Evolutionary conservation across 192 early-diverging fungal genomes (phyloP).

Genomic region (Backusella westeae): DNA sequence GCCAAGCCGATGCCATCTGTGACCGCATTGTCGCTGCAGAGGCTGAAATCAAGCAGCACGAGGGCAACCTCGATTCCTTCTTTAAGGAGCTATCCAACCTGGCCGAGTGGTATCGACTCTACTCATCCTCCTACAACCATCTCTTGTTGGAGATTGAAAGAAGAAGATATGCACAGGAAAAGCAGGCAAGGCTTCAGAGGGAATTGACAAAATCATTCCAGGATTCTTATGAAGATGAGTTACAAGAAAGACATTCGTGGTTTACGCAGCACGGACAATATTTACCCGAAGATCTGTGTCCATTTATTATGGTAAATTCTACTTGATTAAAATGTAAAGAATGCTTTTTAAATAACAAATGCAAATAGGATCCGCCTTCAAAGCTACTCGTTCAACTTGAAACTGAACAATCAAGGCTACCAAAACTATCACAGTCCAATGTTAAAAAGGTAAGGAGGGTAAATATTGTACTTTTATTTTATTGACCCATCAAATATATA

Average conservation of each 20-base stretch:
- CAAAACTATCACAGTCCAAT: conserved; percentile 4
- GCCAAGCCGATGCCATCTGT: conserved; percentile 19
- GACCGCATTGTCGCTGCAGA: conserved; percentile 19
- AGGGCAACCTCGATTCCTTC: conserved; percentile 18
- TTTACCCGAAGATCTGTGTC: conserved; percentile 31
- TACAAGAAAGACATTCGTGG: conserved; percentile 27
- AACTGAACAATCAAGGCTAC: not conserved
- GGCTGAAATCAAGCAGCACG: conserved; percentile 18
- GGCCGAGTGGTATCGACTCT: conserved; percentile 28
- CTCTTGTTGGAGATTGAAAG: conserved; percentile 27
- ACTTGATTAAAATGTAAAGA: too few species aligned
- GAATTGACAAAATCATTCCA: conserved; percentile 19
- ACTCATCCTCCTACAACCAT: conserved; percentile 24
- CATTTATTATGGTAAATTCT: conserved; percentile 26
- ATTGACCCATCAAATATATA: not conserved
- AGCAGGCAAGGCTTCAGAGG: conserved; percentile 12
- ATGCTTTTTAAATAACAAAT: not conserved
- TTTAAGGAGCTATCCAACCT: conserved; percentile 25
- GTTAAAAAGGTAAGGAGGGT: conserved; percentile 7
- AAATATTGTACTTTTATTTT: not conserved
- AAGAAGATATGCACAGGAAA: conserved; percentile 16
- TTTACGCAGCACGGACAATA: conserved; percentile 26
- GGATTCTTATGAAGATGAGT: conserved; percentile 27
- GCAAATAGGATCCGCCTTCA: conserved; percentile 18
- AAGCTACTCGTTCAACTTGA: not conserved